A percentile compares a stretch with the other conserved stretches of the same genome.
phyloP scores from a whole-genome alignment of 2,329 filamentous ascomycete genomes.

The Botrytis byssoidea region DNA sequence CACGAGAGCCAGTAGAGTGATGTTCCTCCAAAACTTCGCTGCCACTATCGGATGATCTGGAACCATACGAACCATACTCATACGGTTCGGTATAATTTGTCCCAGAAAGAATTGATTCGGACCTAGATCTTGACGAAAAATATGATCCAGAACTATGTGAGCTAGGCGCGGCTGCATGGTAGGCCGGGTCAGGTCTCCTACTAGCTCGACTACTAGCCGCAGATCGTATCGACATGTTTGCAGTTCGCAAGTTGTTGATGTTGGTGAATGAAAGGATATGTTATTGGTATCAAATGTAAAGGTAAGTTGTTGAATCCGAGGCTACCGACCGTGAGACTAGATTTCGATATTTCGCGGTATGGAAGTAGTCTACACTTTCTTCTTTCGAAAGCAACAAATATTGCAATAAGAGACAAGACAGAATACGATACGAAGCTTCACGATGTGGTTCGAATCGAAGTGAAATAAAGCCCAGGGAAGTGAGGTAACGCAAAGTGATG shows the following conservation, averaged over 20 bases:
- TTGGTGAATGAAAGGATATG: background rate
- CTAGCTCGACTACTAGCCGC: background rate
- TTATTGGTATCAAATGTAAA: too few relatives aligned
- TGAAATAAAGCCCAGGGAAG: background rate
- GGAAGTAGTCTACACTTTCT: background rate
- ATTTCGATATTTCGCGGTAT: background rate
- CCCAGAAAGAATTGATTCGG: background rate
- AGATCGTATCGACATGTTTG: background rate
- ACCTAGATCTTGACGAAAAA: background rate
- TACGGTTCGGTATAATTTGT: background rate
- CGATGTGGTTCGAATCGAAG: background rate
- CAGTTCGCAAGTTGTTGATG: too few relatives aligned
- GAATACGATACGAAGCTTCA: background rate
- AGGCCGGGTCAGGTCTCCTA: background rate
- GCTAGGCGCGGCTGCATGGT: background rate
- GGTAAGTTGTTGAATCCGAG: too few relatives aligned
- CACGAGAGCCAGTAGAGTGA: background rate
- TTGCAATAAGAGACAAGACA: background rate
- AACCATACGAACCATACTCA: background rate
- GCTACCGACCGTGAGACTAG: background rate
- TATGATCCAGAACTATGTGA: background rate
- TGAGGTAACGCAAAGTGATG: background rate
- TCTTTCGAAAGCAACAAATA: background rate
- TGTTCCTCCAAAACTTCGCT: background rate
- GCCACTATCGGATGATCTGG: background rate